Evolutionary conservation across 768 basidiomycete species (phyloP), one percentile per base, ranked within the genome.

Genomic region (Boletus subparvulus): DNA sequence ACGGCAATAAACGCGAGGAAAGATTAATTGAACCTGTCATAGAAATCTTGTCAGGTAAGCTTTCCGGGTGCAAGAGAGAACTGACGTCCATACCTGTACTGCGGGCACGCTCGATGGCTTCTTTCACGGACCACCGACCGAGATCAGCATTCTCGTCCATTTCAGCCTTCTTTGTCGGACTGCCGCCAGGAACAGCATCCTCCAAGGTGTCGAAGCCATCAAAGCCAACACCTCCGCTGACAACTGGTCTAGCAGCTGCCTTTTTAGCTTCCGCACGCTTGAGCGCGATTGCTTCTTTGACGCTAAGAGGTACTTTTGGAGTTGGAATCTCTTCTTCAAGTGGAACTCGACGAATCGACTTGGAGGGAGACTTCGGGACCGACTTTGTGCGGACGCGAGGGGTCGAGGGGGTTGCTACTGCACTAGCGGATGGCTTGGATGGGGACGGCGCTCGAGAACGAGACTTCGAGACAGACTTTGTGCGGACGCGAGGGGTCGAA

Each of bases 201-300:
- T 83, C 84, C 39, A 85, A 62, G 19, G 68, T 71, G 12, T 70
- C 73, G 19, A 81, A 72, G 49, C 68, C 70, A 60, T 73, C 75
- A 9, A 75, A 61, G 24, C 69, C 70, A 21, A 52, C 50, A 1
- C 62, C 61, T n/a, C 59, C 60, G 67, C 69, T 21, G 62, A 51
- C 51, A 52, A 46, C 75, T 70, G 51, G 52, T 46, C 58, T 61
- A 17, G 58, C 39, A 8, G 60, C 52, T 3, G 78, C 74, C 64
- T 90, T 92, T 74, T 86, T 90, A 0, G 85, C 88, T 65, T 91
- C 87, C 0, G 90, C 89, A 42, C 90, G 78, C 59, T 83, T 89
- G 44, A 90, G 74, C 3, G 90, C 90, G 66, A 93, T 91, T 14
- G 85, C 87, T 59, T 91, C 91, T 62, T 85, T 85, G 59, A 92